phyloP scores from a whole-genome alignment of 371 early-diverging fungal genomes.

The Apophysomyces elegans region DNA sequence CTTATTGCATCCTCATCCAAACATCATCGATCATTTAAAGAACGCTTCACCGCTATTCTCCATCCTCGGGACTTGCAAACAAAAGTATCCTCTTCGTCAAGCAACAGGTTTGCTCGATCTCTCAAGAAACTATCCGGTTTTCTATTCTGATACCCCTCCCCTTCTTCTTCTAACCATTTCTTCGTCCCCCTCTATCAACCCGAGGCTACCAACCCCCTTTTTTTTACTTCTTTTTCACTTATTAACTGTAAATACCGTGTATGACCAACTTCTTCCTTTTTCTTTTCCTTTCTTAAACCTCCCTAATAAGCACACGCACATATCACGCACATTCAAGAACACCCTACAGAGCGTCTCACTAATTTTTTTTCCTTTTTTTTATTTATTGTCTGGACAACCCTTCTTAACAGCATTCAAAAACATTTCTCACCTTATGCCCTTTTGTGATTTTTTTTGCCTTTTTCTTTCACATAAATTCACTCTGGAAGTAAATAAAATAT shows the following conservation, averaged over 20 bases:
- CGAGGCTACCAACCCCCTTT: background rate
- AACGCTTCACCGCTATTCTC: slow-evolving; percentile 1
- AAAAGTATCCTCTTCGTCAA: slow-evolving; percentile 15
- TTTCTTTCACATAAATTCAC: background rate
- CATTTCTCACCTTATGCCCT: background rate
- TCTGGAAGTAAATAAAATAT: background rate
- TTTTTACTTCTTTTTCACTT: slow-evolving; percentile 6
- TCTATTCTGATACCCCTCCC: slow-evolving; percentile 12
- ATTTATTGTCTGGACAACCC: background rate
- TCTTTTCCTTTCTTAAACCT: background rate
- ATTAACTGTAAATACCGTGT: slow-evolving; percentile 10
- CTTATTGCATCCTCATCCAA: background rate
- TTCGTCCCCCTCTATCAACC: no score
- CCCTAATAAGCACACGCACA: slow-evolving; percentile 3
- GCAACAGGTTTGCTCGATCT: slow-evolving; percentile 24
- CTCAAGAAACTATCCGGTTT: slow-evolving; percentile 19
- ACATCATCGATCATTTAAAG: background rate
- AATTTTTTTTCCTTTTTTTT: background rate
- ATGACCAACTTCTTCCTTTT: background rate
- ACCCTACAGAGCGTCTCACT: background rate
- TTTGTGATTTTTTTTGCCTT: no score
- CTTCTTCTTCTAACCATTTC: background rate
- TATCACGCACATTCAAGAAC: no score
- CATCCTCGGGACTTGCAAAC: slow-evolving; percentile 13
- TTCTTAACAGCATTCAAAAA: background rate